phyloP scores from a whole-genome alignment of 1,284 basidiomycete genomes.

The Dichomitus squalens region DNA sequence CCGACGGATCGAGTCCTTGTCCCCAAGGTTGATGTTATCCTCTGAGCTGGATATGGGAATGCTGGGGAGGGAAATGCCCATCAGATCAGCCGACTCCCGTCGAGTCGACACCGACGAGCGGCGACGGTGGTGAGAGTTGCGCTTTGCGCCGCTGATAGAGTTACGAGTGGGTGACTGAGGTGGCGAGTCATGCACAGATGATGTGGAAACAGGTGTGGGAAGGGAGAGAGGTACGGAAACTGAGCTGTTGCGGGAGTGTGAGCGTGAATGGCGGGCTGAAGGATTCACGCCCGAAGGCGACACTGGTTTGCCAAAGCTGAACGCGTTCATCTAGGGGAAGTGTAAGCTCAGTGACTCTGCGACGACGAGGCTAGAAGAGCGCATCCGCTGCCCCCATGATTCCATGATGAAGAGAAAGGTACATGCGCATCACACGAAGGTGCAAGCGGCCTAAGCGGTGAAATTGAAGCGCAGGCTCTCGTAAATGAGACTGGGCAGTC shows the following conservation, averaged over 20 bases:
- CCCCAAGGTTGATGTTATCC: slow-evolving; percentile 67
- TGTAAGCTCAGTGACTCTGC: background rate
- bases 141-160: slow-evolving; percentile 49
- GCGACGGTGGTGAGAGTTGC: slow-evolving; percentile 76
- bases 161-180: slow-evolving; percentile 32
- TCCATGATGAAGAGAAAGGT: background rate
- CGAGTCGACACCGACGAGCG: slow-evolving; percentile 85
- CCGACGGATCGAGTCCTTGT: slow-evolving; percentile 76
- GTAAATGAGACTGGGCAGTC: slow-evolving; percentile 2
- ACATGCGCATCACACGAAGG: slow-evolving; percentile 2
- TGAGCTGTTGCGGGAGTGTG: slow-evolving; percentile 70
- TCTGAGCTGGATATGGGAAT: slow-evolving; percentile 57
- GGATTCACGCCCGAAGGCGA: slow-evolving; percentile 33
- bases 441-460: background rate
- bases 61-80: slow-evolving; percentile 73
- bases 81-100: slow-evolving; percentile 79
- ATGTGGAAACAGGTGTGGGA: slow-evolving; percentile 37
- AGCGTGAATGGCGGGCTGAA: slow-evolving; percentile 57
- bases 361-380: background rate
- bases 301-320: slow-evolving; percentile 40
- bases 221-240: slow-evolving; percentile 37
- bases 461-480: slow-evolving; percentile 2
- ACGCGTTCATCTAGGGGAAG: slow-evolving; percentile 58
- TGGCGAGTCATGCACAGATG: slow-evolving; percentile 40
- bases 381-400: background rate